Evolutionary conservation across 352 stramenopile genomes (phyloP).

Genomic region (Pythium biforme): DNA sequence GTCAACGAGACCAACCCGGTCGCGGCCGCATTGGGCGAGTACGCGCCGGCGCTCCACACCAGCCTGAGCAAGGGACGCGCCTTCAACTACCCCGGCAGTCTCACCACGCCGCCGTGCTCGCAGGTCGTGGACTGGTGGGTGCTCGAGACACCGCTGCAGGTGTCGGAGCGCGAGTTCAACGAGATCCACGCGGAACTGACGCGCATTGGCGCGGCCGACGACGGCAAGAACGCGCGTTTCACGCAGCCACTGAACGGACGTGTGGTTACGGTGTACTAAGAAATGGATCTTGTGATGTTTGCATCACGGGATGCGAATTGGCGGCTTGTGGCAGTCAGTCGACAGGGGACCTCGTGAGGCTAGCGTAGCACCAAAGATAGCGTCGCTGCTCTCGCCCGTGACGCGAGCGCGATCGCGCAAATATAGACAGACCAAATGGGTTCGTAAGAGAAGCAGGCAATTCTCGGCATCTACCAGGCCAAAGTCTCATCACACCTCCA

Average conservation of each 20-base stretch:
- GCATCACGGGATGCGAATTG: too few relatives aligned
- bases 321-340: too few relatives aligned
- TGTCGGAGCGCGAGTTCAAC: slow-evolving; percentile 16
- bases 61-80: neutral
- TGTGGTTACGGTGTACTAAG: slow-evolving; percentile 18
- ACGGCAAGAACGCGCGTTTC: slow-evolving; percentile 16
- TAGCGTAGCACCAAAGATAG: too few relatives aligned
- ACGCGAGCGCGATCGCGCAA: too few relatives aligned
- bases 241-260: slow-evolving; percentile 25
- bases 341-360: too few relatives aligned
- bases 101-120: slow-evolving; percentile 24
- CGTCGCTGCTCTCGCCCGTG: too few relatives aligned
- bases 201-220: slow-evolving; percentile 4
- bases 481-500: neutral
- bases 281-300: too few relatives aligned
- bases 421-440: too few relatives aligned
- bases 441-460: too few relatives aligned
- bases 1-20: slow-evolving; percentile 20
- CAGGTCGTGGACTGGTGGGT: slow-evolving; percentile 29
- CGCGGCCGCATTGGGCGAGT: neutral
- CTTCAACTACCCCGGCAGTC: slow-evolving; percentile 26
- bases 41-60: neutral
- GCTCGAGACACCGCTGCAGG: slow-evolving; percentile 14
- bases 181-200: slow-evolving; percentile 1
- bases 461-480: too few relatives aligned